Base-by-base conservation (phyloP, 2,329 filamentous ascomycete species). In the Venturia effusa region DNA sequence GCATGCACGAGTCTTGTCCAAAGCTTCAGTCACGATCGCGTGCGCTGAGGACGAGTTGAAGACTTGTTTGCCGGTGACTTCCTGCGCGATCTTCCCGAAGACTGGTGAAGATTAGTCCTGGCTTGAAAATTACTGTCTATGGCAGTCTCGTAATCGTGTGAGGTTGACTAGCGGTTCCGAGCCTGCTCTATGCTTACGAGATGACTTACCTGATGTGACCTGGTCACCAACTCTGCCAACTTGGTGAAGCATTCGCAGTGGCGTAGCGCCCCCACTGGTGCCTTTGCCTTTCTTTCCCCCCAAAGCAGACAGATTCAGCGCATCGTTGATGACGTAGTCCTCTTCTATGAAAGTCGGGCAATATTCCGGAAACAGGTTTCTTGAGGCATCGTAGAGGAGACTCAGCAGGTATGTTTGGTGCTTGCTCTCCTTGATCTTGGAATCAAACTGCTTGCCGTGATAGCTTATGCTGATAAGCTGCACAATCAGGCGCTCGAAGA, bases 1-100 rank as follows among this genome's bases (percentile, higher is more conserved):
- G 0, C 92, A 90, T 7, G 91, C 89, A 66, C 83, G 82, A 54
- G 84, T 86, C 77, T 91, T 93, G 75, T 97, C 92, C 39, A 97
- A 81, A 10, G 93, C 94, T 72, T 95, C 86, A 15, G 95, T 81
- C 5, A 97, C 91, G 60, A 97, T 85, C 0, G 91, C 94, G 73
- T 97, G 92, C 0, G 92, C 87, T 5, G 92, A 89, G 70, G 90
- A 93, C 17, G 91, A 88, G 75, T 97, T 96, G 78, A 97, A 96
- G 27, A 97, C 88, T 71, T 96, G 86, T 78, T 95, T 96, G 68
- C 94, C 94, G 0, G 94, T 96, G 66, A 99, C 92, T 71, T 97
- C 94, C 1, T 90, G 90, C 1, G 94, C 93, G 61, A 97, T 85
- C 70, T 96, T 94, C 30, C 94, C 94, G 74, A 97, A 95, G 0